A percentile compares a stretch with the other conserved stretches of the same genome.
Evolutionary conservation across 176 grass and related monocot genomes (phyloP).

Genomic region (Poa pratensis): DNA sequence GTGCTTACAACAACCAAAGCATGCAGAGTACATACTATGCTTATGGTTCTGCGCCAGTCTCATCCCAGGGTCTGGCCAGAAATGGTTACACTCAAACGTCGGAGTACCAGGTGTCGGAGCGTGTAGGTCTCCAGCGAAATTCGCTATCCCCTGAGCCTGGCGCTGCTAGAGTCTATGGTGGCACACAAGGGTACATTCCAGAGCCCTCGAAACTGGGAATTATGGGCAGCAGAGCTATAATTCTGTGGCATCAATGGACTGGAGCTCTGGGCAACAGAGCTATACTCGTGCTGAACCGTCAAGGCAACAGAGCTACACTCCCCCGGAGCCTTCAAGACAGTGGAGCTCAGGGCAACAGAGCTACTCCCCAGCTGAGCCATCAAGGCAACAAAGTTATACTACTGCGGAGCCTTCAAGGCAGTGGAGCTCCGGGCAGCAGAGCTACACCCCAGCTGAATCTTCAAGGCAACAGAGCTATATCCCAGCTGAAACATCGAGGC

Average conservation of each 20-base stretch:
- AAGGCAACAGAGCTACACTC: conserved; percentile 28
- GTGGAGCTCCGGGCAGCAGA: not conserved
- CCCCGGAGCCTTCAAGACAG: not conserved
- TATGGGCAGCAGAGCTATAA: conserved; percentile 30
- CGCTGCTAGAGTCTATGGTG: conserved; percentile 33
- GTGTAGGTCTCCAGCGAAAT: not conserved
- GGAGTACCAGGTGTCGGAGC: not conserved
- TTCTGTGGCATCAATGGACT: conserved; percentile 22
- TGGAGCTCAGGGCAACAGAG: not conserved
- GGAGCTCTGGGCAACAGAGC: conserved; percentile 38
- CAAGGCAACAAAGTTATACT: not conserved
- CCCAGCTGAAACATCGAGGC: not conserved
- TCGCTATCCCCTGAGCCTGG: conserved; percentile 52
- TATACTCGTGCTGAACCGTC: conserved; percentile 34
- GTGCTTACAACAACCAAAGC: conserved; percentile 46
- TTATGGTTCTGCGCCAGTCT: conserved; percentile 9
- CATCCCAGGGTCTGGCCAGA: conserved; percentile 33
- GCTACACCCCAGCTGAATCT: not conserved
- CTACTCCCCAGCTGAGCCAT: not conserved
- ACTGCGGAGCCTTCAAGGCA: not conserved
- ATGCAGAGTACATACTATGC: conserved; percentile 31
- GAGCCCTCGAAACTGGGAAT: conserved; percentile 26
- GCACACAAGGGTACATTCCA: conserved; percentile 7
- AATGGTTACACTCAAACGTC: conserved; percentile 28
- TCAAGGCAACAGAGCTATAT: not conserved